Percentiles rank a stretch among this genome's conserved stretches.
phyloP scores from a whole-genome alignment of 805 yeast species.

The Naumovozyma castellii region DNA sequence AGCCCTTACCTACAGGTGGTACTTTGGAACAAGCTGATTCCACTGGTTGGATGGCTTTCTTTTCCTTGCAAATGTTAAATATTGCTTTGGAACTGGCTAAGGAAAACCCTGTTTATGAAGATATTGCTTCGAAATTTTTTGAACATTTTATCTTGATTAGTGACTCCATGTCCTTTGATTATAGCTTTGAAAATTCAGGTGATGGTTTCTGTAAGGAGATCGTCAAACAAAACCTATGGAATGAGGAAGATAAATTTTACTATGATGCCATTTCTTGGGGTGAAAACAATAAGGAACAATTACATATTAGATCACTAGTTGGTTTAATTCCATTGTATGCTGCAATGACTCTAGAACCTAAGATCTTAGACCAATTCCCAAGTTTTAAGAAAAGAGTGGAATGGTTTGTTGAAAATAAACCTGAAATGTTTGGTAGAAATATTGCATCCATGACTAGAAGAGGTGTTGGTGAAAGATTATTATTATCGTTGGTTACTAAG shows the following conservation, averaged over 20 bases:
- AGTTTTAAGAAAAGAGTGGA: constrained; percentile 72
- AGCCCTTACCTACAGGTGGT: constrained; percentile 90
- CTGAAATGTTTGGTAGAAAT: constrained; percentile 65
- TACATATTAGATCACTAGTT: constrained; percentile 82
- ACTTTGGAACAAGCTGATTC: constrained; percentile 88
- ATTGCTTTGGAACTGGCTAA: constrained; percentile 86
- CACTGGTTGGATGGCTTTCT: constrained; percentile 97
- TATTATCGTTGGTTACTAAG: constrained; percentile 70
- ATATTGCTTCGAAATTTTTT: constrained; percentile 87
- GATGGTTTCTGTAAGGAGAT: constrained; percentile 35
- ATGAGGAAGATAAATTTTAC: constrained; percentile 78
- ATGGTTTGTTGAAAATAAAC: constrained; percentile 72
- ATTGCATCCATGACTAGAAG: constrained; percentile 76
- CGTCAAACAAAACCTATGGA: constrained; percentile 68
- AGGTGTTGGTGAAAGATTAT: constrained; percentile 76
- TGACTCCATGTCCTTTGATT: constrained; percentile 78
- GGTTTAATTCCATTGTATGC: constrained; percentile 91
- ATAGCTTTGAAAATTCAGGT: constrained; percentile 21
- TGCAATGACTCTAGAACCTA: constrained; percentile 79
- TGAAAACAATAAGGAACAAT: constrained; percentile 49
- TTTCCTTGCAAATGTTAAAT: constrained; percentile 80
- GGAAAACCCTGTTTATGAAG: constrained; percentile 78
- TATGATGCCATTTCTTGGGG: constrained; percentile 89
- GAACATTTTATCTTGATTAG: constrained; percentile 88
- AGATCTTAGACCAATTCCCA: constrained; percentile 66